These are phyloP conservation scores for Aspergillus wentii DNA, from an alignment of 495 filamentous ascomycete species.

Conservation along the genomic window DNA sequence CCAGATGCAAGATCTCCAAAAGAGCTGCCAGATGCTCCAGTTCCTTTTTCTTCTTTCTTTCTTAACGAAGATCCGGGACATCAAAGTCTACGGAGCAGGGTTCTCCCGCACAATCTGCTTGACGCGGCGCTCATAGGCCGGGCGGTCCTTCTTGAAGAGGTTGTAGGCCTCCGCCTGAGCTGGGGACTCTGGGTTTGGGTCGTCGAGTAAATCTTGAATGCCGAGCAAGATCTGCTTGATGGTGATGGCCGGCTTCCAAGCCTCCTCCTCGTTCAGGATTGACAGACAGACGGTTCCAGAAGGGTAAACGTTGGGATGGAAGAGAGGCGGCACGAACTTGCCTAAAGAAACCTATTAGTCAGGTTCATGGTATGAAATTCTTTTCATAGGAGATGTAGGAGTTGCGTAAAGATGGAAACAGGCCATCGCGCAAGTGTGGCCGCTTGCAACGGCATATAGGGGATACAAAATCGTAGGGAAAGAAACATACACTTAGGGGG, in stretches of 20 bases:
- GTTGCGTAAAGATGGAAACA: not conserved
- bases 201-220: conserved; percentile 90
- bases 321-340: conserved; percentile 94
- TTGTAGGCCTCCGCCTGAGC: conserved; percentile 98
- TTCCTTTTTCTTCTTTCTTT: too few relatives aligned
- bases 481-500: conserved; percentile 84
- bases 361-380: not conserved
- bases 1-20: too few relatives aligned
- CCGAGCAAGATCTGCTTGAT: conserved; percentile 95
- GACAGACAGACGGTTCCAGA: conserved; percentile 97
- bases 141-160: conserved; percentile 85
- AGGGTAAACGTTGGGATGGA: conserved; percentile 98
- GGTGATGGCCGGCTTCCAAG: conserved; percentile 97
- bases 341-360: conserved; percentile 46
- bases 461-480: not conserved
- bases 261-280: conserved; percentile 97
- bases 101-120: conserved; percentile 84
- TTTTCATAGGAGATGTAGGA: not conserved
- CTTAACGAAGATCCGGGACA: too few relatives aligned
- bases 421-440: too few relatives aligned
- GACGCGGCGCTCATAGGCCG: conserved; percentile 83
- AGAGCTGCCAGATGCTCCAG: too few relatives aligned
- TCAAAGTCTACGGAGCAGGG: conserved; percentile 61
- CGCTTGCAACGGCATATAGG: too few relatives aligned
- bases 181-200: conserved; percentile 95